Base-by-base conservation (phyloP, 495 filamentous ascomycete genomes). In the Xylaria flabelliformis region DNA sequence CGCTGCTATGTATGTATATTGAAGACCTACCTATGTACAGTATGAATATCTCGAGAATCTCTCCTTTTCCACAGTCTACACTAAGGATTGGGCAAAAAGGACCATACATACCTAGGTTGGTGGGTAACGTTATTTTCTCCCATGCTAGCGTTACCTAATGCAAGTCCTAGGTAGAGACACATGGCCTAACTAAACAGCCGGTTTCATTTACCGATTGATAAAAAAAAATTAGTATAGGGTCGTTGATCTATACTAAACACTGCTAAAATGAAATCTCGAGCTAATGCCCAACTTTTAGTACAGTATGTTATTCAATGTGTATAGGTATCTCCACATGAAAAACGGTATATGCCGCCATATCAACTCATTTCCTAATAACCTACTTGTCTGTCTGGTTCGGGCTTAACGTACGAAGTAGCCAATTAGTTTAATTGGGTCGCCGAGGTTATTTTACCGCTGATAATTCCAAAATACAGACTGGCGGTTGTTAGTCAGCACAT, bases 121-220 rank as follows among this genome's bases (percentile, higher is more conserved):
- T 56, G 53, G 53, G 53, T 56, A 56, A 56, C 53, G 26, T 29
- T 56, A 56, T 56, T 56, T 29, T 13, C 0, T 8, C 53, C 53
- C 53, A 56, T 32, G 53, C 53, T 56, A 56, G 24, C 53, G 26
- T 56, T 32, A 56, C 53, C 24, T 56, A 56, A 56, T 56, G 26
- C 53, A 56, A 32, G 26, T 32, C 53, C 26, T 17, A 56, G 53
- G 7, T 15, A 56, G 51, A 15, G 17, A 56, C 53, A 56, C 26
- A 56, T 55, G 53, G 53, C 53, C 51, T 7, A 3, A 21, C 50
- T 13, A 4, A 15, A 26, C 26, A 32, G 53, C 53, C 53, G 53
- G 26, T 17, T 26, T 56, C 53, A 56, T 29, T 56, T 56, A 56
- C 24, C 53, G 53, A 32, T 6, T 56, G 12, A 56, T 56, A 55